Evolutionary conservation across 768 basidiomycete genomes (phyloP).

Genomic region (Melanogaster broomeanus): DNA sequence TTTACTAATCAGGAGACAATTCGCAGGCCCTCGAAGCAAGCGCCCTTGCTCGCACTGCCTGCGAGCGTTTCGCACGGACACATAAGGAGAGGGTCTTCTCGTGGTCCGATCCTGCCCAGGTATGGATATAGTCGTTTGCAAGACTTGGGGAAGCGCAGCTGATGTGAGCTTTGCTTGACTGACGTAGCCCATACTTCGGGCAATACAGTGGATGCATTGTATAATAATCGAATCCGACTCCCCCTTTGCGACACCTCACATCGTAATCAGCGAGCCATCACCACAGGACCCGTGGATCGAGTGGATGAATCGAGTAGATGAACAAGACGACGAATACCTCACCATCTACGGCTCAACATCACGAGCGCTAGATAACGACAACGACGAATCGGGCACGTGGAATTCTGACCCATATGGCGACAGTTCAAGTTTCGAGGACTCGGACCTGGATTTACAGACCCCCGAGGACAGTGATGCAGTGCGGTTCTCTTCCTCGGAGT

Average conservation of each 20-base stretch:
- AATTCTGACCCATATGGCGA: neutral
- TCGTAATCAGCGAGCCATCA: constrained; percentile 42
- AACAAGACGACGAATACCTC: constrained; percentile 5
- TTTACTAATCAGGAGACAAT: constrained; percentile 2
- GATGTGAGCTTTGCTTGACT: neutral
- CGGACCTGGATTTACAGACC: neutral
- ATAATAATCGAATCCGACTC: constrained; percentile 44
- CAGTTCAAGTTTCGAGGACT: neutral
- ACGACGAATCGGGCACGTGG: neutral
- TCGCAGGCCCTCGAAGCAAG: constrained; percentile 44
- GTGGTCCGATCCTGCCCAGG: constrained; percentile 58
- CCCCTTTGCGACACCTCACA: constrained; percentile 47
- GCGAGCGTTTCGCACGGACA: constrained; percentile 41
- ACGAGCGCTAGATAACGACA: neutral
- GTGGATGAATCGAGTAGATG: constrained; percentile 30
- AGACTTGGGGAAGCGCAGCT: neutral
- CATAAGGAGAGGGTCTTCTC: constrained; percentile 38
- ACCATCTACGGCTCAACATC: neutral
- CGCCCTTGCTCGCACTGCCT: constrained; percentile 35
- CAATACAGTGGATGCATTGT: constrained; percentile 26
- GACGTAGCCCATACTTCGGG: constrained; percentile 36
- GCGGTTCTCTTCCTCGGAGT: neutral
- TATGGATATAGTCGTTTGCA: constrained; percentile 15
- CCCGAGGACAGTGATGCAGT: neutral
- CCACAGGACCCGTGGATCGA: constrained; percentile 42